Evolutionary conservation across 176 grass and related monocot species (phyloP).

Genomic region (Oryza longistaminata): DNA sequence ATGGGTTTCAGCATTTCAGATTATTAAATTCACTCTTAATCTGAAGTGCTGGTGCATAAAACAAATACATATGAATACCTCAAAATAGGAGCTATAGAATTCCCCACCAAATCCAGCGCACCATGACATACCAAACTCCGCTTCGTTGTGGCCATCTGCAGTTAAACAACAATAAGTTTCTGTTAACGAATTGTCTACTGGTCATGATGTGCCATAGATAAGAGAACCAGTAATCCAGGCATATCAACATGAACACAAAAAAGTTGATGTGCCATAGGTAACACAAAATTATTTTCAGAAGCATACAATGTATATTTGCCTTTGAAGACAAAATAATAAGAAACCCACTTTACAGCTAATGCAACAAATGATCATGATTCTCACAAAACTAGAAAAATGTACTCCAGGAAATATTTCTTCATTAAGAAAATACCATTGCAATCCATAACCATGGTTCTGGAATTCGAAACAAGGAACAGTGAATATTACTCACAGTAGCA

Average conservation of each 20-base stretch:
- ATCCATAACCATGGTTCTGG: not conserved
- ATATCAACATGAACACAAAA: not conserved
- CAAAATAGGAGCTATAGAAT: constrained; percentile 89
- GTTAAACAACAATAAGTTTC: constrained; percentile 15
- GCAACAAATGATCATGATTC: not conserved
- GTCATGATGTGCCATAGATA: not conserved
- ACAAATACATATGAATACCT: constrained; percentile 46
- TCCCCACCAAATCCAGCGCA: constrained; percentile 87
- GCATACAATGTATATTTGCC: not conserved
- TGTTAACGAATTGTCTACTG: not conserved
- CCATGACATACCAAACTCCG: constrained; percentile 99
- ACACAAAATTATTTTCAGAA: not conserved
- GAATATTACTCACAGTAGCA: constrained; percentile 78
- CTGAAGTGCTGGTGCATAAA: not conserved
- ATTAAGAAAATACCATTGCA: not conserved
- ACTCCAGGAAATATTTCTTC: not conserved
- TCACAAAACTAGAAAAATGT: not conserved
- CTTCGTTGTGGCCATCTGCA: constrained; percentile 90
- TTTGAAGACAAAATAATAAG: not conserved
- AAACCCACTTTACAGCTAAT: not conserved
- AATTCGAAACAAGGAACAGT: not conserved
- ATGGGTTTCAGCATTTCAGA: not conserved
- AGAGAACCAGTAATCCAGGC: not conserved
- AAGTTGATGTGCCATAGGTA: not conserved
- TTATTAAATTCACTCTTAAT: not conserved